phyloP scores from a whole-genome alignment of 768 basidiomycete species.

The Vishniacozyma victoriae region DNA sequence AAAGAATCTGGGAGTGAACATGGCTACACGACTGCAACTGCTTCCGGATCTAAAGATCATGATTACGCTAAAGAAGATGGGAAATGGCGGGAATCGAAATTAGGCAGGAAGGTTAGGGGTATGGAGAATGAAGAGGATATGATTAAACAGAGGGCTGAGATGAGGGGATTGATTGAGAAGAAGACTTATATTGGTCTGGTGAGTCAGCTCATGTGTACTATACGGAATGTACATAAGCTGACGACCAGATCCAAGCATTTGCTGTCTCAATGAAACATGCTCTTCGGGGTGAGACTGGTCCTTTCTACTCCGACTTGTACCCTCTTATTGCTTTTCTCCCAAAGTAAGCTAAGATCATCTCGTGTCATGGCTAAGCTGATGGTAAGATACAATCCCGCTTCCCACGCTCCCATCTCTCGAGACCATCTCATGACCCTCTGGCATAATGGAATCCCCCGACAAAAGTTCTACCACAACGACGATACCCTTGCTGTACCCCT shows the following conservation, averaged over 20 bases:
- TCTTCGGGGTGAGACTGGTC: slow-evolving; percentile 63
- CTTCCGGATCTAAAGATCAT: background rate
- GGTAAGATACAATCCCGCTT: slow-evolving; percentile 27
- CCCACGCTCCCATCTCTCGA: slow-evolving; percentile 26
- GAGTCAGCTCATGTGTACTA: slow-evolving; percentile 15
- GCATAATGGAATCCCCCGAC: slow-evolving; percentile 33
- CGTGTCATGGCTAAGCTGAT: background rate
- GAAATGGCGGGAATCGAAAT: slow-evolving; percentile 1
- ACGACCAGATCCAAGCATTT: slow-evolving; percentile 59
- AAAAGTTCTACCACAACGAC: slow-evolving; percentile 15
- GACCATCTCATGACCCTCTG: slow-evolving; percentile 27
- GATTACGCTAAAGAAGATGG: background rate
- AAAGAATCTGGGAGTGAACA: background rate
- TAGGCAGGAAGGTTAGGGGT: background rate
- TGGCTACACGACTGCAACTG: background rate
- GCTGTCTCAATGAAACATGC: slow-evolving; percentile 58
- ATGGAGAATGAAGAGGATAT: slow-evolving; percentile 4
- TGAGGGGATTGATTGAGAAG: slow-evolving; percentile 61
- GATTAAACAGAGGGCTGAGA: slow-evolving; percentile 13
- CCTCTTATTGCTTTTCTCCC: slow-evolving; percentile 64
- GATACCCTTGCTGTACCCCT: slow-evolving; percentile 29
- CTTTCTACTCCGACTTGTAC: slow-evolving; percentile 70
- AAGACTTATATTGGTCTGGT: slow-evolving; percentile 68
- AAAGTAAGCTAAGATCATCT: slow-evolving; percentile 35
- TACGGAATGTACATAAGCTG: background rate